phyloP scores from a whole-genome alignment of 257 asterid genomes.

The Przewalskia tangutica region DNA sequence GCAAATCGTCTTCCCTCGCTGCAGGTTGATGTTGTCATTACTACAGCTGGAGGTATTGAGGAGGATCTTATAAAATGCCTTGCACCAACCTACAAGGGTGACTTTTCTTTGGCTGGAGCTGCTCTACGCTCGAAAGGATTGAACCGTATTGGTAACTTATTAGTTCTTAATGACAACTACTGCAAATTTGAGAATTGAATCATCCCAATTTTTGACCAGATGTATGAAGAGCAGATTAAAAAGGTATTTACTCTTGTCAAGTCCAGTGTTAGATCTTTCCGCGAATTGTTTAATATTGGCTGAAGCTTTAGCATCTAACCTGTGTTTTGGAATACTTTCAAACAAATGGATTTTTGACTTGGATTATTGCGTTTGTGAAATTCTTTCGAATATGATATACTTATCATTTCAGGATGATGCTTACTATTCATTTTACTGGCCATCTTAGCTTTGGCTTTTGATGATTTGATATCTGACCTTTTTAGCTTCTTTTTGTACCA shows the following conservation, averaged over 20 bases:
- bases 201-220: slow-evolving; percentile 79
- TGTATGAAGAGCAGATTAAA: slow-evolving; percentile 66
- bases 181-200: slow-evolving; percentile 96
- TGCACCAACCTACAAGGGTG: slow-evolving; percentile 83
- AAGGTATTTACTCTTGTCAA: slow-evolving; percentile 30
- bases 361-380: not conserved
- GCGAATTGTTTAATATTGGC: not conserved
- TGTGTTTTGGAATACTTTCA: not conserved
- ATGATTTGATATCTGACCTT: not conserved
- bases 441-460: not conserved
- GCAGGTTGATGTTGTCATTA: slow-evolving; percentile 89
- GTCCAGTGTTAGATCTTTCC: not conserved
- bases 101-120: slow-evolving; percentile 77
- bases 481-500: slow-evolving; percentile 7
- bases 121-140: slow-evolving; percentile 72
- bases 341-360: not conserved
- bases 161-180: slow-evolving; percentile 91
- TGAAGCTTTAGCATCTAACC: not conserved
- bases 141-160: slow-evolving; percentile 86
- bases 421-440: not conserved
- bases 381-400: not conserved
- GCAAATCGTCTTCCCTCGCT: slow-evolving; percentile 2
- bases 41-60: slow-evolving; percentile 98
- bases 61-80: slow-evolving; percentile 97
- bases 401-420: not conserved